Conservation (phyloP, 805 yeast genomes). For the Cyberlindnera galapagoensis region DNA sequence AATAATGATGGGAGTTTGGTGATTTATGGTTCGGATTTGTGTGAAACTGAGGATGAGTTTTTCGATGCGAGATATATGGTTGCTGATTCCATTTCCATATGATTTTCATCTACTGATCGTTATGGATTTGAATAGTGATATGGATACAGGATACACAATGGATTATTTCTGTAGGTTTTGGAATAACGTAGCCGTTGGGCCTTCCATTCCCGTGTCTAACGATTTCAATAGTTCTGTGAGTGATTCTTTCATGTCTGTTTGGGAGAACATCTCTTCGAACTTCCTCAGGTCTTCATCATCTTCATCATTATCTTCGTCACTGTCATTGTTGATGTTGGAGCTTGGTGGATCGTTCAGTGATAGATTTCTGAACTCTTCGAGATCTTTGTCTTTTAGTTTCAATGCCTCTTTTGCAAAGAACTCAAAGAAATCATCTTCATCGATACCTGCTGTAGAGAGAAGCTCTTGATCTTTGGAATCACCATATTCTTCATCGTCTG, state of each 20-base stretch:
- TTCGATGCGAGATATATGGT: no score
- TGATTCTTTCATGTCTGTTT: constrained; percentile 7
- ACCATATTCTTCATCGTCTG: constrained; percentile 14
- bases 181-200: constrained; percentile 32
- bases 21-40: no score
- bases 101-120: no score
- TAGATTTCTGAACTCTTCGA: constrained; percentile 30
- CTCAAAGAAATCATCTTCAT: constrained; percentile 68
- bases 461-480: constrained; percentile 24
- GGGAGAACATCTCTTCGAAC: no score
- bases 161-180: constrained; percentile 14
- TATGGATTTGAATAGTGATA: no score
- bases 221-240: constrained; percentile 24
- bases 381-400: constrained; percentile 38
- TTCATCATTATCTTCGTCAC: constrained; percentile 9
- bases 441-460: constrained; percentile 36
- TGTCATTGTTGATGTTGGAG: constrained; percentile 14
- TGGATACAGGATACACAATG: no score
- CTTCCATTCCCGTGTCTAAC: constrained; percentile 25
- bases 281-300: constrained; percentile 12
- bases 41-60: no score
- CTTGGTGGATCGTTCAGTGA: constrained; percentile 1
- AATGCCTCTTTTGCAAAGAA: constrained; percentile 51
- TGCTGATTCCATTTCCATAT: no score
- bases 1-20: no score